A percentile compares a stretch with the other conserved stretches of the same genome.
Conservation (phyloP, 1,284 basidiomycete species). For the Xanthoconium separans region DNA sequence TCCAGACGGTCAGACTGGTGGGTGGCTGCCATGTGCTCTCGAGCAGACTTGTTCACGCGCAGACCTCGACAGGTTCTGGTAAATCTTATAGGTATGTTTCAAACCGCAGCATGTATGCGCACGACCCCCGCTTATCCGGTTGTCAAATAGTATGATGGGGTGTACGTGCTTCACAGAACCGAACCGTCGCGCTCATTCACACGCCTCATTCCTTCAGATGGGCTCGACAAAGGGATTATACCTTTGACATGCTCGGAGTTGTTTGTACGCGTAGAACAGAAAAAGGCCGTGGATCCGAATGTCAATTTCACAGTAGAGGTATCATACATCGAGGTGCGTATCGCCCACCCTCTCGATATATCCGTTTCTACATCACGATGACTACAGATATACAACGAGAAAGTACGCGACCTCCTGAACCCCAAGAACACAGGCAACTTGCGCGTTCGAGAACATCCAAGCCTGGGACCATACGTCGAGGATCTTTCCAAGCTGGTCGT, state of each 20-base stretch:
- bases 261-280: constrained; percentile 79
- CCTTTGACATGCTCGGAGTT: constrained; percentile 93
- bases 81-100: constrained; percentile 80
- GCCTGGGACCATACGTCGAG: constrained; percentile 94
- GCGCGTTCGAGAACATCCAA: constrained; percentile 95
- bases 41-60: constrained; percentile 8
- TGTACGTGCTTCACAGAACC: constrained; percentile 56
- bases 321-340: constrained; percentile 87
- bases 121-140: constrained; percentile 1
- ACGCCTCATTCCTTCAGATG: constrained; percentile 55
- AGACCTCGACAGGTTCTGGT: constrained; percentile 64
- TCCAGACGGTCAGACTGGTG: constrained; percentile 85
- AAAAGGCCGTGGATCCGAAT: constrained; percentile 65
- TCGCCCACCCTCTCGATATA: background rate
- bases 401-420: constrained; percentile 95
- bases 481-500: constrained; percentile 94
- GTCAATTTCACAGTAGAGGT: constrained; percentile 91
- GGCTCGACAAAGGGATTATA: constrained; percentile 95
- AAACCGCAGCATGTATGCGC: constrained; percentile 3
- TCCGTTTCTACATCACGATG: background rate
- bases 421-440: constrained; percentile 97
- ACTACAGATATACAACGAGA: constrained; percentile 92
- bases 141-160: constrained; percentile 87
- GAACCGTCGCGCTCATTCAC: constrained; percentile 18
- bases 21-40: constrained; percentile 26